Percentiles rank a stretch among this genome's conserved stretches.
These are phyloP conservation scores for Linnemannia schmuckeri DNA, from an alignment of 192 early-diverging fungal genomes.

Conservation along the genomic window DNA sequence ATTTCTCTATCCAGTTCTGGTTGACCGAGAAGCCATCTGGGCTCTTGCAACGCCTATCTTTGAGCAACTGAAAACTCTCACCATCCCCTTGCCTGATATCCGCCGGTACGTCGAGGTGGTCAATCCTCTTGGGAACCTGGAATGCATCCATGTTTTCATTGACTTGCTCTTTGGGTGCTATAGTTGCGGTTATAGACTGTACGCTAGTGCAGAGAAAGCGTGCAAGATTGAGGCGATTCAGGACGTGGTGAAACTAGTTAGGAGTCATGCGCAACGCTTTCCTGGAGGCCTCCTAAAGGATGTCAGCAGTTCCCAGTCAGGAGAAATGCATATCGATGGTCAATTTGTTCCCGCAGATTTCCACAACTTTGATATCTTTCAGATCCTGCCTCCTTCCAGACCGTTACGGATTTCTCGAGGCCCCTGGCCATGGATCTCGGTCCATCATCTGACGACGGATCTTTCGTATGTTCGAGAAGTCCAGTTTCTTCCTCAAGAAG, in stretches of 20 bases:
- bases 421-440: neutral
- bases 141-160: neutral
- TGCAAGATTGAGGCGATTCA: too few relatives aligned
- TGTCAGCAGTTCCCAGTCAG: too few relatives aligned
- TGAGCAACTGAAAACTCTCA: neutral
- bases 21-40: neutral
- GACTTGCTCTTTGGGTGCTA: too few relatives aligned
- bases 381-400: neutral
- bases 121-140: neutral
- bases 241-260: too few relatives aligned
- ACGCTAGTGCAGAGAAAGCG: too few relatives aligned
- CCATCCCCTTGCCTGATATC: neutral
- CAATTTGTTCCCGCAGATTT: too few relatives aligned
- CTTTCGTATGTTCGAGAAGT: neutral
- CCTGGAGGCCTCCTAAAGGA: too few relatives aligned
- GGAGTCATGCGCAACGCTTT: too few relatives aligned
- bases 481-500: neutral
- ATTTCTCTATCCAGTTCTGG: too few relatives aligned
- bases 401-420: neutral
- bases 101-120: neutral
- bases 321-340: too few relatives aligned
- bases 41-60: neutral
- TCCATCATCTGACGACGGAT: neutral
- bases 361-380: neutral
- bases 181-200: too few relatives aligned